Evolutionary conservation across 768 basidiomycete species (phyloP).

Genomic region (Lentinula sp.): DNA sequence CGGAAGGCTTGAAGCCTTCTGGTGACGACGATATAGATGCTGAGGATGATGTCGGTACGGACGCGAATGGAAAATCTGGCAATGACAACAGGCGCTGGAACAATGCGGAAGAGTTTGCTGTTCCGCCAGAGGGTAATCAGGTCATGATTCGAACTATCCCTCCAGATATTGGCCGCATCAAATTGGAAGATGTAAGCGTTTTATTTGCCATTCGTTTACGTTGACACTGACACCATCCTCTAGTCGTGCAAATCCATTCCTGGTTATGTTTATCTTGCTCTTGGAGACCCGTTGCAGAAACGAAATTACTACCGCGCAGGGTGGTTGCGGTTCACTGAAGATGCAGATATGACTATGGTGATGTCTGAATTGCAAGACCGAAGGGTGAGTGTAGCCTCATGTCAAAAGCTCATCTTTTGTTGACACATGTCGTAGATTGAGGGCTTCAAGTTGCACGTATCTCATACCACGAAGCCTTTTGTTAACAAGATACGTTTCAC

Average conservation of each 20-base stretch:
- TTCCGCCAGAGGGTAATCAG: constrained; percentile 75
- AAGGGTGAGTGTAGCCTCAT: constrained; percentile 49
- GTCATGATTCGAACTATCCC: constrained; percentile 95
- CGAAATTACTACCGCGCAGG: constrained; percentile 92
- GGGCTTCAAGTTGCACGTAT: constrained; percentile 89
- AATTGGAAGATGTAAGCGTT: constrained; percentile 76
- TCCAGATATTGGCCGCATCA: constrained; percentile 84
- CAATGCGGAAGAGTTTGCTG: constrained; percentile 69
- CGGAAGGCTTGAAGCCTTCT: constrained; percentile 48
- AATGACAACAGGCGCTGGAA: constrained; percentile 41
- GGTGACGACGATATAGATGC: constrained; percentile 69
- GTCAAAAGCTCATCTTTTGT: background rate
- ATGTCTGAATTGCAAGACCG: constrained; percentile 74
- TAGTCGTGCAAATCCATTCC: constrained; percentile 73
- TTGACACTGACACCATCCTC: constrained; percentile 1
- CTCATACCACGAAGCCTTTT: constrained; percentile 74
- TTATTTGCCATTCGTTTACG: constrained; percentile 1
- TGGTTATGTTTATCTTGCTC: constrained; percentile 83
- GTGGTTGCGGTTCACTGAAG: constrained; percentile 84
- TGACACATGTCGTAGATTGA: constrained; percentile 56
- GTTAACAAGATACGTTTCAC: constrained; percentile 73
- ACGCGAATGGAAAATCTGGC: constrained; percentile 50
- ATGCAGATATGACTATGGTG: constrained; percentile 72
- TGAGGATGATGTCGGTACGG: constrained; percentile 60
- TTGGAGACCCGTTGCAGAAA: constrained; percentile 90